Conservation (phyloP, 108 stramenopile genomes). For the Nitzschia palea region DNA sequence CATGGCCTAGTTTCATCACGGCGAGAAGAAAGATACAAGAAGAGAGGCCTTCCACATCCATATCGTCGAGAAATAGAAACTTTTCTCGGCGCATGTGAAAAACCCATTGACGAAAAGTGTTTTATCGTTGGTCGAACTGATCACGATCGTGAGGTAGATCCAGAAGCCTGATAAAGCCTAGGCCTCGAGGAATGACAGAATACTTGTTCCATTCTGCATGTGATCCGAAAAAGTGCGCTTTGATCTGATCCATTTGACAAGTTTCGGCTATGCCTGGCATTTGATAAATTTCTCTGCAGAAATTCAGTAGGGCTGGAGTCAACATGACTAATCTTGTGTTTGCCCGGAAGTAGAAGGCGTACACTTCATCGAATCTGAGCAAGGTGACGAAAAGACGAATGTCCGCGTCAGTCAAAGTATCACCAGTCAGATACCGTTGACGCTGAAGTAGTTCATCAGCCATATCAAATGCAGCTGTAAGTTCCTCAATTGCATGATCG, state of each 20-base stretch:
- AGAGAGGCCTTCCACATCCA: too few relatives aligned
- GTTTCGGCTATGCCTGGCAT: constrained; percentile 85
- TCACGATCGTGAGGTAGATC: constrained; percentile 57
- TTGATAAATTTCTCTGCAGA: constrained; percentile 95
- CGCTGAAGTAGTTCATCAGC: constrained; percentile 73
- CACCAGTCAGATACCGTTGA: constrained; percentile 80
- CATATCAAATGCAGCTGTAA: constrained; percentile 88
- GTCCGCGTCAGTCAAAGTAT: constrained; percentile 92
- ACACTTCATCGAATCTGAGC: constrained; percentile 94
- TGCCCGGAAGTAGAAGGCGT: constrained; percentile 93
- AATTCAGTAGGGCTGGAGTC: constrained; percentile 88
- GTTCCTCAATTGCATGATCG: constrained; percentile 83
- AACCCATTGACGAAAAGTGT: too few relatives aligned
- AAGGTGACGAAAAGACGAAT: constrained; percentile 94
- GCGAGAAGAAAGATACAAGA: too few relatives aligned
- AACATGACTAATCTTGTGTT: constrained; percentile 76
- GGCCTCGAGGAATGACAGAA: constrained; percentile 78
- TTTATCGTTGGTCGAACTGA: neutral
- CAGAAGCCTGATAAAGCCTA: constrained; percentile 61
- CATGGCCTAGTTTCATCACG: too few relatives aligned
- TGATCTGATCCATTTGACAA: constrained; percentile 94
- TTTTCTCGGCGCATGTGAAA: too few relatives aligned
- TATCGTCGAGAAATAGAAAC: too few relatives aligned
- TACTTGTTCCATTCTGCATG: constrained; percentile 86
- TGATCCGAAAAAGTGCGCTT: constrained; percentile 92